Percentiles rank a stretch among this genome's conserved stretches.
Evolutionary conservation across 2,329 filamentous ascomycete genomes (phyloP).

Genomic region (Leptodontidium sp.): DNA sequence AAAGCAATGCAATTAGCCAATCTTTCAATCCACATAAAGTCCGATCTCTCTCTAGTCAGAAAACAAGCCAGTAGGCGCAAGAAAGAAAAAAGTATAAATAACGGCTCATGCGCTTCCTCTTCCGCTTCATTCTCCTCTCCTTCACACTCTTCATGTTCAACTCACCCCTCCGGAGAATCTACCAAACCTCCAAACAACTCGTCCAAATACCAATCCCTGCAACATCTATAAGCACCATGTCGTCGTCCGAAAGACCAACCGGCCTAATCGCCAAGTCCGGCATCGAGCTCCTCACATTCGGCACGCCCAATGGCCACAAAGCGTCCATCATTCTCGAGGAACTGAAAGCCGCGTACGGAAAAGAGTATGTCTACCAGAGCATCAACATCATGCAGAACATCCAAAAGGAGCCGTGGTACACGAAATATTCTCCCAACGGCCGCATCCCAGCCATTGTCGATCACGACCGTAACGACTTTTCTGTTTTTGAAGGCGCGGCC

Average conservation of each 20-base stretch:
- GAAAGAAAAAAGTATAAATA: neutral
- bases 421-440: constrained; percentile 68
- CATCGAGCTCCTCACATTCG: constrained; percentile 70
- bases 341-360: constrained; percentile 69
- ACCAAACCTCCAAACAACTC: constrained; percentile 39
- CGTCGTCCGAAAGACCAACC: constrained; percentile 50
- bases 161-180: constrained; percentile 37
- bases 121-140: constrained; percentile 20
- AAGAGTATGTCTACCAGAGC: constrained; percentile 64
- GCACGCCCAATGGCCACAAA: constrained; percentile 64
- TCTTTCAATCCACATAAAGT: neutral
- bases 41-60: neutral
- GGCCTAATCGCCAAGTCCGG: constrained; percentile 68
- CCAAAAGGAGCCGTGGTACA: constrained; percentile 74
- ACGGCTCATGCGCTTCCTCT: constrained; percentile 23
- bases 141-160: constrained; percentile 39
- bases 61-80: neutral
- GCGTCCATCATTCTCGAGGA: constrained; percentile 70
- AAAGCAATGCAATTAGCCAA: constrained; percentile 6
- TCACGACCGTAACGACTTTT: constrained; percentile 66
- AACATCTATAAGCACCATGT: constrained; percentile 35
- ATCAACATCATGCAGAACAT: constrained; percentile 69
- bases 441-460: constrained; percentile 72
- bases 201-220: constrained; percentile 17
- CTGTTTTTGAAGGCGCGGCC: constrained; percentile 77